These are phyloP conservation scores for Pseudogymnoascus sp. DNA, from an alignment of 2,329 filamentous ascomycete genomes.

Conservation along the genomic window DNA sequence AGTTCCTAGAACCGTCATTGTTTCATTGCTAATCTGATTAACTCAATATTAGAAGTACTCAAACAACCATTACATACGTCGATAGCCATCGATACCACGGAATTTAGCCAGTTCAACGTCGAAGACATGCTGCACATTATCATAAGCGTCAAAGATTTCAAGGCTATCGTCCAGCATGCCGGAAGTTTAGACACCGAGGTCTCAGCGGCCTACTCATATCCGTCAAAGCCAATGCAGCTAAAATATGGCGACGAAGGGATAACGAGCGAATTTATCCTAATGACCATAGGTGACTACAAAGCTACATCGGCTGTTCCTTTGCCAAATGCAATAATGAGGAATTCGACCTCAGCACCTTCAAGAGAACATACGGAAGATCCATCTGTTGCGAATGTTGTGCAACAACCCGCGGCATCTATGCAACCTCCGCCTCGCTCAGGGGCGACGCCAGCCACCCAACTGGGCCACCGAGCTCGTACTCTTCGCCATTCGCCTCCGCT, in stretches of 20 bases:
- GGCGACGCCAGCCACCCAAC: slow-evolving; percentile 17
- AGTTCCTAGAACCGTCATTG: background rate
- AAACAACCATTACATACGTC: slow-evolving; percentile 77
- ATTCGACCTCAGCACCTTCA: slow-evolving; percentile 22
- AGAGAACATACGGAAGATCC: slow-evolving; percentile 25
- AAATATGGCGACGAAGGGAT: slow-evolving; percentile 62
- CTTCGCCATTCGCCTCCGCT: slow-evolving; percentile 45
- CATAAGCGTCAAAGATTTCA: slow-evolving; percentile 76
- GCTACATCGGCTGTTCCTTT: slow-evolving; percentile 23
- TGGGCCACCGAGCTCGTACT: slow-evolving; percentile 34
- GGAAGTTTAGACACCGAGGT: slow-evolving; percentile 60
- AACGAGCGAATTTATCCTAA: slow-evolving; percentile 69
- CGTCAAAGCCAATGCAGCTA: slow-evolving; percentile 64
- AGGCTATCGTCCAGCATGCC: slow-evolving; percentile 69
- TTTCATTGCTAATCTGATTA: slow-evolving; percentile 14
- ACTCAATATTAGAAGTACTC: slow-evolving; percentile 49
- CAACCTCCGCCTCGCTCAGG: slow-evolving; percentile 21
- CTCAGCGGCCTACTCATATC: slow-evolving; percentile 61
- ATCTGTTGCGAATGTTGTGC: slow-evolving; percentile 20
- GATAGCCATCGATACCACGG: slow-evolving; percentile 66
- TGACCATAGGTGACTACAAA: slow-evolving; percentile 63
- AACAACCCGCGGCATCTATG: slow-evolving; percentile 20
- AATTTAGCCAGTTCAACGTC: slow-evolving; percentile 68
- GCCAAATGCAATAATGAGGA: slow-evolving; percentile 20
- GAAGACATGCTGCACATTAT: slow-evolving; percentile 71